Evolutionary conservation across 805 yeast species (phyloP), one percentile per base, ranked within the genome.

Genomic region (Lipomyces yamadae): DNA sequence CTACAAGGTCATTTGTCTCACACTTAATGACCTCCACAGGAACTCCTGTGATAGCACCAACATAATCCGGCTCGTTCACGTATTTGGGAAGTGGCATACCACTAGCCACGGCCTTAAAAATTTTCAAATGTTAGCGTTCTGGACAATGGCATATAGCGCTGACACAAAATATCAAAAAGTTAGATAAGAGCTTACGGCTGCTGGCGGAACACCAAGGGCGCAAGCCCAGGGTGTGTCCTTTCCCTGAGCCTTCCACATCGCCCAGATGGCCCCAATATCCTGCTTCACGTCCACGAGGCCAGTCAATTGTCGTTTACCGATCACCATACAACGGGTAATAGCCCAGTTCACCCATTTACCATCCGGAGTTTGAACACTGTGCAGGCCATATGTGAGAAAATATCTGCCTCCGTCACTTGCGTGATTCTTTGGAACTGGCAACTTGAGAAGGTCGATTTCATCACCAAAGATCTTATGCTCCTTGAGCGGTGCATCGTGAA

Each of bases 171-270:
- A 39, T 39, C 45, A 39, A 39, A 39, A 39, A 39, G 0, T 4
- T 39, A 39, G 45, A 39, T 39, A 2, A 39, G n/a, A 39, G 15
- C 45, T 39, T 39, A 39, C 45, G n/a, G 45, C 45, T 39, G 45
- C 45, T 39, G 45, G 45, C 45, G 45, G 45, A 39, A 39, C 45
- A 39, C 45, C 45, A 39, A 39, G 45, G 45, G 45, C 45, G 45
- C 45, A 39, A 39, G 45, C 45, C 45, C 45, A 39, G 45, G 45
- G 45, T 39, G 45, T 39, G 45, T 39, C 45, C 45, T 39, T 39
- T 39, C 45, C 45, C 45, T 39, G 45, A 39, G 45, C 45, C 45
- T 39, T 39, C 45, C 45, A 39, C 45, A 39, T 39, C 45, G 45
- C 45, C 45, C 45, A 39, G 45, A 39, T 39, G 45, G 45, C 45